phyloP scores from a whole-genome alignment of 2,329 filamentous ascomycete species.

The Alternaria viburni region DNA sequence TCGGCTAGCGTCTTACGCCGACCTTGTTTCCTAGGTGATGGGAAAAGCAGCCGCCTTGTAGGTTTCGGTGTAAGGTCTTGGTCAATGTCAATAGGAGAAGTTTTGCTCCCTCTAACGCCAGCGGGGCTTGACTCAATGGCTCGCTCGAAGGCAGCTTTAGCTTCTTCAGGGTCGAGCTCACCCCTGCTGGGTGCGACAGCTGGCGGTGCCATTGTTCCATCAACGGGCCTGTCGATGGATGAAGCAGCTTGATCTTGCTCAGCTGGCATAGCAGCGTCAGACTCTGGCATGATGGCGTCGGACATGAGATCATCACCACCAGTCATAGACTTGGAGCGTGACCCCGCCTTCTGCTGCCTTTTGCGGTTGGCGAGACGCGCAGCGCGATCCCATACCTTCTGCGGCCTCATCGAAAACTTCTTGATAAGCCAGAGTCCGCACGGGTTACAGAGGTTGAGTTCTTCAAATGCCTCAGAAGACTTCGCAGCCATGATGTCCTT shows the following conservation, averaged over 20 bases:
- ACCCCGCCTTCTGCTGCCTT: conserved; percentile 36
- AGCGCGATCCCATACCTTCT: conserved; percentile 74
- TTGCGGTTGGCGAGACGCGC: conserved; percentile 51
- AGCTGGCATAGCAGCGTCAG: conserved; percentile 28
- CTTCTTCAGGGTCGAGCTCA: conserved; percentile 21
- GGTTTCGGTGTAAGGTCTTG: conserved; percentile 62
- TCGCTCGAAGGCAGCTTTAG: conserved; percentile 54
- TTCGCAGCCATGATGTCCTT: conserved; percentile 54
- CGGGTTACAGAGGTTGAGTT: conserved; percentile 87
- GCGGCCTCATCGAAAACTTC: conserved; percentile 81
- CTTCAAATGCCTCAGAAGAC: conserved; percentile 61
- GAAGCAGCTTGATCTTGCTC: conserved; percentile 13
- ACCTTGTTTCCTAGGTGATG: conserved; percentile 73
- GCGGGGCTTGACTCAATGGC: conserved; percentile 68
- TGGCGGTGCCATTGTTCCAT: conserved; percentile 21
- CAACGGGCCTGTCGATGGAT: conserved; percentile 16
- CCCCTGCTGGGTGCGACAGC: conserved; percentile 3
- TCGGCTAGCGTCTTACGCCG: conserved; percentile 68
- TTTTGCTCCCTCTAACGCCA: conserved; percentile 55
- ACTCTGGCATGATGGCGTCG: conserved; percentile 41
- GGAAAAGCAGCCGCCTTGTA: conserved; percentile 76
- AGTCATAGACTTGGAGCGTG: conserved; percentile 50
- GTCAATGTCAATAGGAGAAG: conserved; percentile 58
- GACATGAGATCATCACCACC: conserved; percentile 55
- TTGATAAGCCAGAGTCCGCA: conserved; percentile 96